Percentiles rank a stretch among this genome's conserved stretches.
These are phyloP conservation scores for Monosporozyma yasuniensis DNA, from an alignment of 805 yeast species.

Conservation along the genomic window DNA sequence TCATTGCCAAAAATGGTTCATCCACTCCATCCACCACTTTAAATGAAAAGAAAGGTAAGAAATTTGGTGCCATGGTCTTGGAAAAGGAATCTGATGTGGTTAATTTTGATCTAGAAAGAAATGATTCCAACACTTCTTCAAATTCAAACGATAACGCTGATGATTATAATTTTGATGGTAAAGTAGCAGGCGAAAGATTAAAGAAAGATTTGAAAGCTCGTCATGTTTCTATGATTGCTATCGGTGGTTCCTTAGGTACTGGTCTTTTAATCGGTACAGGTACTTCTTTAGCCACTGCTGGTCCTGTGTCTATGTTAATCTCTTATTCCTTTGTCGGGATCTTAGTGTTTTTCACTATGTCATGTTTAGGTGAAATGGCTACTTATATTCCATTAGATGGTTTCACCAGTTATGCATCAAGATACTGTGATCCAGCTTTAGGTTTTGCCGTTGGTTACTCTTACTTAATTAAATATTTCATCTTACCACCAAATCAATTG, in stretches of 20 bases:
- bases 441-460: slow-evolving; percentile 43
- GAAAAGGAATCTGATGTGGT: slow-evolving; percentile 4
- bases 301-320: slow-evolving; percentile 48
- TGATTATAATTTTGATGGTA: slow-evolving; percentile 10
- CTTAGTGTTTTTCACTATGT: slow-evolving; percentile 59
- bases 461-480: slow-evolving; percentile 38
- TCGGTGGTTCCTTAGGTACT: slow-evolving; percentile 80
- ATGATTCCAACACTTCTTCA: not conserved
- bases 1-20: not conserved
- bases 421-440: slow-evolving; percentile 41
- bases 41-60: not conserved
- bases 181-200: slow-evolving; percentile 11
- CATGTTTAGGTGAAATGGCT: slow-evolving; percentile 61
- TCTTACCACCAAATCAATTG: slow-evolving; percentile 39
- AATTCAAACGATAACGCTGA: not conserved
- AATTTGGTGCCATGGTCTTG: not conserved
- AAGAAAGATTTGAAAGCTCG: slow-evolving; percentile 37
- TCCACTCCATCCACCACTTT: not conserved
- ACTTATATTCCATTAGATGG: slow-evolving; percentile 61
- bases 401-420: slow-evolving; percentile 49
- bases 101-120: slow-evolving; percentile 6
- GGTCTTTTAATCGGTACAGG: slow-evolving; percentile 76
- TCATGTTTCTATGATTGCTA: slow-evolving; percentile 64
- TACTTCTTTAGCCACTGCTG: slow-evolving; percentile 57
- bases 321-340: slow-evolving; percentile 65